A percentile compares a stretch with the other conserved stretches of the same genome.
These are phyloP conservation scores for Musa schizocarpa DNA, from an alignment of 176 grass and related monocot genomes.

Conservation along the genomic window DNA sequence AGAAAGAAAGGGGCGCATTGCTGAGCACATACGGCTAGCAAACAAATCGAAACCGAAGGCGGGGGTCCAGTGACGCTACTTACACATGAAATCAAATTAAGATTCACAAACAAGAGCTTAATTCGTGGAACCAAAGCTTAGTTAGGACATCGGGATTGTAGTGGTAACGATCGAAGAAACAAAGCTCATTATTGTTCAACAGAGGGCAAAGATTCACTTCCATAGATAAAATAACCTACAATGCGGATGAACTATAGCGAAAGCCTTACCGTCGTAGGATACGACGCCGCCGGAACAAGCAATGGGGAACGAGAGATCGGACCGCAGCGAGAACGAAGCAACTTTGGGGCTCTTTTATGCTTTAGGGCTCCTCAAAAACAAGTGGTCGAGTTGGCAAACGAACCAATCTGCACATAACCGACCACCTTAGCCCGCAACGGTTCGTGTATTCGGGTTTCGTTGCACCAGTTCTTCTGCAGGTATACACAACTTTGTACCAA, in stretches of 20 bases:
- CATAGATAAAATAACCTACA: no score
- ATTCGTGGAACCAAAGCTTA: not conserved
- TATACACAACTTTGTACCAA: no score
- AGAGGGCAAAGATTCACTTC: not conserved
- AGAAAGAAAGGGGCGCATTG: no score
- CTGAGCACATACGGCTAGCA: not conserved
- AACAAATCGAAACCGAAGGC: not conserved
- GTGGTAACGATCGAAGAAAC: no score
- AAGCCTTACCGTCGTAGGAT: not conserved
- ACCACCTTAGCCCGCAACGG: no score
- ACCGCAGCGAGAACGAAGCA: not conserved
- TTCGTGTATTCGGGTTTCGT: no score
- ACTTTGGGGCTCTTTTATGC: no score
- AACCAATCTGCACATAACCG: no score
- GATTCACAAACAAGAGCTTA: not conserved
- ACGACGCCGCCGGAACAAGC: not conserved
- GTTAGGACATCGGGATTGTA: no score
- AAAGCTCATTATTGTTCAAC: not conserved
- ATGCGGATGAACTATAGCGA: not conserved
- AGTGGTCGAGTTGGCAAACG: no score
- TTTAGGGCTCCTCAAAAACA: no score
- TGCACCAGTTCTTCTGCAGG: no score
- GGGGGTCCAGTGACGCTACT: not conserved
- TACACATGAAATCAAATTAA: not conserved
- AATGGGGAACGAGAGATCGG: not conserved